Percentiles rank a stretch among this genome's conserved stretches.
phyloP scores from a whole-genome alignment of 106 monocot species.

The Vanilla planifolia region DNA sequence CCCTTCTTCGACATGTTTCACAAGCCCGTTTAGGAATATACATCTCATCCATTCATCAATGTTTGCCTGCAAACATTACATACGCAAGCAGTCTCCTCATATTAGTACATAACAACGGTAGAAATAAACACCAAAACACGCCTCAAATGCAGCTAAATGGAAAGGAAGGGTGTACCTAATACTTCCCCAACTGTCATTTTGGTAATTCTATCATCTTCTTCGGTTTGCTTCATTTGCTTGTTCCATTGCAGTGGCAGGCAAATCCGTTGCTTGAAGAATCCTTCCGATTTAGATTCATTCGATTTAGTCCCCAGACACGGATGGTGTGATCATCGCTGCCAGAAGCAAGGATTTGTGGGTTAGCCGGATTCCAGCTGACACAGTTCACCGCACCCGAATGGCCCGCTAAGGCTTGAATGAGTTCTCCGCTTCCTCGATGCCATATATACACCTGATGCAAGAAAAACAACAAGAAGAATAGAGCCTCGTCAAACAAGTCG shows the following conservation, averaged over 20 bases:
- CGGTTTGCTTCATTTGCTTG: constrained; percentile 23
- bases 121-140: too few species aligned
- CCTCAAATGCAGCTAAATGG: too few species aligned
- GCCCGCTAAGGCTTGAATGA: constrained; percentile 37
- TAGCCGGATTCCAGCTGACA: constrained; percentile 59
- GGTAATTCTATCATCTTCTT: too few species aligned
- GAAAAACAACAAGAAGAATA: not conserved
- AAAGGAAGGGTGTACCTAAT: too few species aligned
- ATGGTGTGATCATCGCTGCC: constrained; percentile 59
- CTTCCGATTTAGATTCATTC: constrained; percentile 20
- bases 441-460: constrained; percentile 55
- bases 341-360: constrained; percentile 62
- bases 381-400: constrained; percentile 58
- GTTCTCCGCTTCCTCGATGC: constrained; percentile 42
- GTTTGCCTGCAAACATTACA: too few species aligned
- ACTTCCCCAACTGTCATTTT: too few species aligned
- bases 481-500: not conserved
- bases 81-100: too few species aligned
- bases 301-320: constrained; percentile 48
- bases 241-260: constrained; percentile 40
- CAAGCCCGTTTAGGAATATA: too few species aligned
- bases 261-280: constrained; percentile 28
- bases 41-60: too few species aligned
- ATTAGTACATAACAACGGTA: too few species aligned
- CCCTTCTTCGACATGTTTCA: too few species aligned